Conservation (phyloP, 371 early-diverging fungal species). For the Entomophthora muscae region DNA sequence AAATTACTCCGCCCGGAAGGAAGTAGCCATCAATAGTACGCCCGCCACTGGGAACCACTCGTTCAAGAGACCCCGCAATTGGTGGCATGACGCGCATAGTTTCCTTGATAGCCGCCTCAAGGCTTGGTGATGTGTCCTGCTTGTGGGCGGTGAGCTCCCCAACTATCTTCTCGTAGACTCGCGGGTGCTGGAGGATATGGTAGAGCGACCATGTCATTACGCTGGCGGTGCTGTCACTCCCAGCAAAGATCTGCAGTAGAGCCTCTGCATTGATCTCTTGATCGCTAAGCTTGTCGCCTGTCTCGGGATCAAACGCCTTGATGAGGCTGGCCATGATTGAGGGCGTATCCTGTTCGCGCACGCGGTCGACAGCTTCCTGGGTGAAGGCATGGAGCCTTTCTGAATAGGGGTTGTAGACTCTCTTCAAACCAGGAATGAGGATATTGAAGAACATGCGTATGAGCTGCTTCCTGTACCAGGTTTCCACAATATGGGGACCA, state of each 20-base stretch:
- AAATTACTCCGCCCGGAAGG: conserved; percentile 9
- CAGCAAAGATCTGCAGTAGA: neutral
- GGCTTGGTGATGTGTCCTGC: neutral
- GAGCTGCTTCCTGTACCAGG: too few species aligned
- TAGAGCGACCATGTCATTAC: neutral
- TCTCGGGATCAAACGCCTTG: neutral
- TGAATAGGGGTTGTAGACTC: too few species aligned
- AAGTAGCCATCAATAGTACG: conserved; percentile 12
- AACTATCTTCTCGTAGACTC: neutral
- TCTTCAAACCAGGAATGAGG: too few species aligned
- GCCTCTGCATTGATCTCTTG: neutral
- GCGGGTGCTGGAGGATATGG: neutral
- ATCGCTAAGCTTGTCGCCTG: neutral
- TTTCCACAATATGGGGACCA: too few species aligned
- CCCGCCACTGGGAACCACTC: conserved; percentile 16
- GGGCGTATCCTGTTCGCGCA: neutral
- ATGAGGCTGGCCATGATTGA: neutral
- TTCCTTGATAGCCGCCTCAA: conserved; percentile 7
- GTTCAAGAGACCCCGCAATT: conserved; percentile 9
- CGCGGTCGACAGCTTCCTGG: neutral
- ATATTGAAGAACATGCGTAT: too few species aligned
- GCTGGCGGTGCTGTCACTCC: neutral
- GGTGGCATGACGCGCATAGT: neutral
- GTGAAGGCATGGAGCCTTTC: too few species aligned
- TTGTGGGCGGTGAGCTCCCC: neutral